These are phyloP conservation scores for Teratosphaeria viscida DNA, from an alignment of 2,329 filamentous ascomycete species.

Conservation along the genomic window DNA sequence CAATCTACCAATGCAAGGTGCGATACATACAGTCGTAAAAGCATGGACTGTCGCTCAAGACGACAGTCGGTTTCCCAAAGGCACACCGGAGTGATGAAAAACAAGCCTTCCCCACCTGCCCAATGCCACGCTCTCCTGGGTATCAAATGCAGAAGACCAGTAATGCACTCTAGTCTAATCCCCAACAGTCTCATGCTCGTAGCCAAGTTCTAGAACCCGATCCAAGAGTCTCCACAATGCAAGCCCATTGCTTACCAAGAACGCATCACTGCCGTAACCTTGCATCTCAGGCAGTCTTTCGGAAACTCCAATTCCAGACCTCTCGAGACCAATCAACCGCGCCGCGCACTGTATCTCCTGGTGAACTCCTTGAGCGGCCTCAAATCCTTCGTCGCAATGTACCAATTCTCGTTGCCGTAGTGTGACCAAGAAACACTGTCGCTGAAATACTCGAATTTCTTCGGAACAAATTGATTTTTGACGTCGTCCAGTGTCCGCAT, in stretches of 20 bases:
- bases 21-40: background rate
- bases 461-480: conserved; percentile 68
- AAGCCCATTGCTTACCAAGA: background rate
- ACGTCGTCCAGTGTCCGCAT: conserved; percentile 68
- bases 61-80: background rate
- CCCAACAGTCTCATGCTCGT: background rate
- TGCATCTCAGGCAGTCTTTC: background rate
- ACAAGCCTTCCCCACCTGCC: background rate
- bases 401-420: conserved; percentile 66
- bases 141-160: background rate
- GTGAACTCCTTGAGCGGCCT: conserved; percentile 34
- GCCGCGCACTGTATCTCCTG: background rate
- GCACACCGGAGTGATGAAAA: background rate
- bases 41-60: background rate
- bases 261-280: background rate
- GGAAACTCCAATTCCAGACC: no score
- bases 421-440: conserved; percentile 82
- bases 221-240: background rate
- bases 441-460: conserved; percentile 58
- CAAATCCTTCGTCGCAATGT: conserved; percentile 70
- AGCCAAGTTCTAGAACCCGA: background rate
- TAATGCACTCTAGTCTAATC: background rate
- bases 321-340: background rate
- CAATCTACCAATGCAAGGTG: background rate
- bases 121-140: background rate